phyloP scores from a whole-genome alignment of 2,329 filamentous ascomycete genomes.

The Zelopaecilomyces penicillatus region DNA sequence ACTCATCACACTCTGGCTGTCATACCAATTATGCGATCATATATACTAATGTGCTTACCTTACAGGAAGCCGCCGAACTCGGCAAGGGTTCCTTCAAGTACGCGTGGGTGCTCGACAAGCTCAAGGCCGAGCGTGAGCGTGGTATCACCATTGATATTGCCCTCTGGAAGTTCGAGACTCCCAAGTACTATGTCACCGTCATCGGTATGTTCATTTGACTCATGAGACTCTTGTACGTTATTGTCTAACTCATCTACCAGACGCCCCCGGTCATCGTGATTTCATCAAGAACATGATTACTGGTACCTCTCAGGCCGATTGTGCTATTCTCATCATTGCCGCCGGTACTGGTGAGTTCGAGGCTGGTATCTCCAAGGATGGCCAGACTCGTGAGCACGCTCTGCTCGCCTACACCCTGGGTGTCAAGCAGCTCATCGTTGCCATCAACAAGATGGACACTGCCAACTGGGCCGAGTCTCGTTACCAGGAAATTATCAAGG shows the following conservation, averaged over 20 bases:
- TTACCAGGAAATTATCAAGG: conserved; percentile 99
- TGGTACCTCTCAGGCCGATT: conserved; percentile 99
- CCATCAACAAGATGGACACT: conserved; percentile 99
- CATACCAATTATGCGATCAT: neutral
- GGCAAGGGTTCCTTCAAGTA: conserved; percentile 99
- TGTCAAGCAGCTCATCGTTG: conserved; percentile 99
- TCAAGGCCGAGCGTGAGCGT: conserved; percentile 99
- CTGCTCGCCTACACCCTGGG: conserved; percentile 99
- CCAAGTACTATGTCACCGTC: conserved; percentile 96
- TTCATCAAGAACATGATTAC: conserved; percentile 99
- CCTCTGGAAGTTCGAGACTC: conserved; percentile 99
- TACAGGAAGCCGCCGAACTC: conserved; percentile 93
- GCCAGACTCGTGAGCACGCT: conserved; percentile 99
- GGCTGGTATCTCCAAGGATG: conserved; percentile 99
- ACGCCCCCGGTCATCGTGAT: conserved; percentile 99
- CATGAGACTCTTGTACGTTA: neutral
- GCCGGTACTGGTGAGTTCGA: conserved; percentile 99
- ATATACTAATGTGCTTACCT: conserved; percentile 11
- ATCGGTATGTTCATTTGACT: conserved; percentile 58
- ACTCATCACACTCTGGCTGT: neutral
- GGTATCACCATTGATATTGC: conserved; percentile 99
- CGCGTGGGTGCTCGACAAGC: conserved; percentile 99
- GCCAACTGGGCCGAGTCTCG: conserved; percentile 95
- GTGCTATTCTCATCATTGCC: conserved; percentile 99
- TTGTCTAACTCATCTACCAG: conserved; percentile 32